Evolutionary conservation across 2,329 filamentous ascomycete genomes (phyloP), one percentile per base, ranked within the genome.

Genomic region (Fusarium longipes): DNA sequence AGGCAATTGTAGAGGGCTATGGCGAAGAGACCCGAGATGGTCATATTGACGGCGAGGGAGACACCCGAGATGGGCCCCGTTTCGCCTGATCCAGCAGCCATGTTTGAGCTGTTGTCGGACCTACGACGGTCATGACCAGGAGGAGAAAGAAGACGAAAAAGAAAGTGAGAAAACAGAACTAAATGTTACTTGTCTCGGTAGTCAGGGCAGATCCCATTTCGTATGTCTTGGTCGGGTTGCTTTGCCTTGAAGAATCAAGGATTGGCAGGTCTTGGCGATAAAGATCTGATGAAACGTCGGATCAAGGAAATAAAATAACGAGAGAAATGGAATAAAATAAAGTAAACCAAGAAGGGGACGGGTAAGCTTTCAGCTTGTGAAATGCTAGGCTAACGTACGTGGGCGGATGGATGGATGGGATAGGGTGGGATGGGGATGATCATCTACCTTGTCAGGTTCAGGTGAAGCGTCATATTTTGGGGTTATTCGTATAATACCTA

Each of bases 1-100:
- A 63, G 25, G 11, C 61, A 67, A 49, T 68, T 68, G 57, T 63
- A 68, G 17, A 58, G 45, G 1, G 65, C 62, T 27, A 68, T 68
- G 15, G 65, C 65, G 33, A 68, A 68, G 17, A 68, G 50, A 49
- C 65, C 65, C 5, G 65, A 61, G 15, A 68, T 68, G 29, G 33
- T n/a, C 65, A 68, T 69, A 49, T 68, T 52, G 22, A 69, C 55
- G 22, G 62, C 29, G 24, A 69, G 14, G 8, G 65, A 63, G 9
- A 30, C 57, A 17, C 39, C 15, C 4, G 9, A 2, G 14, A 68
- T 69, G 10, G 65, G 61, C 1, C 65, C 65, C n/a, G 65, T 66
- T 22, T 68, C 55, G 25, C 57, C 57, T 5, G 36, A 22, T 29
- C 52, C 59, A 40, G 32, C 29, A 18, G 62, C 61, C 65, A 68